Evolutionary conservation across 179 eudicot species (phyloP), one percentile per base, ranked within the genome.

Genomic region (Corrigiola litoralis): DNA sequence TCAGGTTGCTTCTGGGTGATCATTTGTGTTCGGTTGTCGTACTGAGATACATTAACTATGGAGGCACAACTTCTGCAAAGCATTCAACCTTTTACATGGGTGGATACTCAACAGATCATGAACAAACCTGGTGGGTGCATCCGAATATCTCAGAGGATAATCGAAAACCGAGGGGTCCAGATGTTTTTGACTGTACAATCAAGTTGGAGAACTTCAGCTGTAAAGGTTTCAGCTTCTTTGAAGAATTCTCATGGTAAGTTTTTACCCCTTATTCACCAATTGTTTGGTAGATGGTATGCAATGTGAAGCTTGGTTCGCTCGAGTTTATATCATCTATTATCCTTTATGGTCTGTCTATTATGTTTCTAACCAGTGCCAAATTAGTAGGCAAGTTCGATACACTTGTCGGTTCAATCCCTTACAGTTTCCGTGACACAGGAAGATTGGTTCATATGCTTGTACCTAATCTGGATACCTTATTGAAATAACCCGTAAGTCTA

Each of bases 241-340:
- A 77, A 80, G 36, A 78, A 79, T 16, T 56, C 68, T 52, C 72
- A 63, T 70, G 97, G 97, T 90, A n/a, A n/a, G n/a, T n/a, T n/a
- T n/a, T 76, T 44, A 31, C 18, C 38, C 13, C 27, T 13, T 40
- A 23, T 37, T 41, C 31, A 49, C 28, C 41, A 57, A 48, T 16
- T 69, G 49, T 27, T 32, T 60, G 40, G 2, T 66, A 2, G 23
- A n/a, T 50, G 14, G 24, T 58, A 12, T 59, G 0, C 24, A 14
- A 49, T 12, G 13, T 65, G 50, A 38, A 65, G 24, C 16, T 18
- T 46, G 29, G 2, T 38, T 20, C 12, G 23, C 68, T 56, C 56
- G 66, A 36, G 20, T 28, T 21, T 20, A 42, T 56, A 37, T n/a
- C 6, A 14, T 40, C 40, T 34, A 2, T 36, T 33, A 2, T 2